These are phyloP conservation scores for Metschnikowia cubensis DNA, from an alignment of 805 yeast species.

Conservation along the genomic window DNA sequence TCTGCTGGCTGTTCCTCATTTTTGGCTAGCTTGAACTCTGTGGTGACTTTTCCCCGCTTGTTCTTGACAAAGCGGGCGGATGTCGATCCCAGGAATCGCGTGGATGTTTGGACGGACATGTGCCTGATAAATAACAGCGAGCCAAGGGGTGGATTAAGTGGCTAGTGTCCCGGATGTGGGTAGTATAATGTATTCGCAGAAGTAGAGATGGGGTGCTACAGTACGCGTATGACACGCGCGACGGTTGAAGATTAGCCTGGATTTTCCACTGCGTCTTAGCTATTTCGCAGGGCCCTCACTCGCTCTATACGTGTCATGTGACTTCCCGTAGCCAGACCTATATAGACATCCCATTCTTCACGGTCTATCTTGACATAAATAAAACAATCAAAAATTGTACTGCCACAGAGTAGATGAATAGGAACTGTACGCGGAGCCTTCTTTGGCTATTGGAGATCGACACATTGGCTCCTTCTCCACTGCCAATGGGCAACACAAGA, in stretches of 20 bases:
- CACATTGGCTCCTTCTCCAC: conserved; percentile 43
- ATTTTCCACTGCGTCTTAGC: not conserved
- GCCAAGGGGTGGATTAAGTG: not conserved
- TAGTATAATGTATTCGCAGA: conserved; percentile 1
- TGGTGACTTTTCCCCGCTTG: conserved; percentile 18
- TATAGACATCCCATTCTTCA: not conserved
- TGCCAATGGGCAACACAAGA: conserved; percentile 54
- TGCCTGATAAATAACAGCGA: not conserved
- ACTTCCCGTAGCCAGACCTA: not conserved
- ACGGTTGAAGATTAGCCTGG: not conserved
- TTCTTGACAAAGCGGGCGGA: conserved; percentile 53
- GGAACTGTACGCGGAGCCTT: conserved; percentile 79
- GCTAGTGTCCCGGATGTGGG: not conserved
- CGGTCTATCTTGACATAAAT: conserved; percentile 44
- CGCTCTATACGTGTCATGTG: conserved; percentile 1
- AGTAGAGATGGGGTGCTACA: conserved; percentile 4
- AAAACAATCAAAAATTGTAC: conserved; percentile 75
- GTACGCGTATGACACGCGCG: conserved; percentile 4
- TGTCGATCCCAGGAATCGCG: conserved; percentile 39
- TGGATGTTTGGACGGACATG: conserved; percentile 7
- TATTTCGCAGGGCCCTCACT: not conserved
- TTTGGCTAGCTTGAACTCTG: conserved; percentile 11
- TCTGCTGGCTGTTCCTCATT: conserved; percentile 18
- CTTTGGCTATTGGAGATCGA: conserved; percentile 64
- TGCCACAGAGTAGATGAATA: conserved; percentile 78